Evolutionary conservation across 2,329 filamentous ascomycete species (phyloP), one percentile per base, ranked within the genome.

Genomic region (Neoascochyta sp.): DNA sequence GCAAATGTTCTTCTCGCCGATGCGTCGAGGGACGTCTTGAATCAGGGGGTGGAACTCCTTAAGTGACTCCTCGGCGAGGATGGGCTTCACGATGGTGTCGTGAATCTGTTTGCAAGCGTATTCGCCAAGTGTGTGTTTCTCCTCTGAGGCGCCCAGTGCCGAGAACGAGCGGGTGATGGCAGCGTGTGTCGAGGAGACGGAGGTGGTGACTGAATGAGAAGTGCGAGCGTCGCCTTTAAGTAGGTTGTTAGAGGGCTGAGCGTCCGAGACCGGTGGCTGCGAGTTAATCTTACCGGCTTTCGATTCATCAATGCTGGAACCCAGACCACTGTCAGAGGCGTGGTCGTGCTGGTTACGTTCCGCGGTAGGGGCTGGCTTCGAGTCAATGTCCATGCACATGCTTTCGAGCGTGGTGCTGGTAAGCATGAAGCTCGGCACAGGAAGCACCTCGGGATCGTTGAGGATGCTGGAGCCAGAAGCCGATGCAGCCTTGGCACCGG

Each of bases 261-360:
- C 27, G 22, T 43, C 36, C 29, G 40, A 32, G 37, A 36, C 32
- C 37, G 43, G 27, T 32, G 31, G 42, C 22, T 47, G 52, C 36
- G 39, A 22, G 21, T 25, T 27, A 16, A 34, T 32, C 53, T 58
- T 65, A 65, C 62, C 60, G 48, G 62, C 48, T 47, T 57, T 73
- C 26, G 60, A 60, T 28, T 78, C 83, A 39, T 72, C 76, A 52
- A 95, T 73, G 22, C 88, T 95, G 23, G 86, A 84, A 29, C 89
- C 89, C 43, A 95, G 71, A 31, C 87, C 89, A 60, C 88, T 94
- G 67, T 95, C 89, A 10, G 86, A 92, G 36, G 78, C 76, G 65
- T 88, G 82, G 54, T 80, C 76, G 55, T 80, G 74, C 35, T 47
- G 45, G 48, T 35, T 52, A 23, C 70, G 71, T 38, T 54, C 49